phyloP scores from a whole-genome alignment of 495 filamentous ascomycete species.

The Daldinia caldariorum region DNA sequence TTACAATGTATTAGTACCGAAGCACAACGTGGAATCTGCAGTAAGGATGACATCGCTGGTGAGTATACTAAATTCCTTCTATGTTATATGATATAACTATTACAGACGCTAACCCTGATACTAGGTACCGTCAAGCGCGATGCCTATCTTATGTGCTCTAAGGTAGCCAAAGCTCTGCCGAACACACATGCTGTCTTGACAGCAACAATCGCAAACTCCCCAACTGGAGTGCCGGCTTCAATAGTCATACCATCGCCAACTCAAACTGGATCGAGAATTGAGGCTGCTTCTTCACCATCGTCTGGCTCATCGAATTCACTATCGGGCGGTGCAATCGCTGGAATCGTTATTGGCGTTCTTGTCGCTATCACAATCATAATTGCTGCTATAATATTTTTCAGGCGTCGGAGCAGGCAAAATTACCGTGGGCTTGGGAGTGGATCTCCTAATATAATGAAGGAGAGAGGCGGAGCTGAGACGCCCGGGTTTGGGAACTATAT shows the following conservation, averaged over 20 bases:
- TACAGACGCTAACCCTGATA: constrained; percentile 29
- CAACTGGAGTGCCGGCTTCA: constrained; percentile 38
- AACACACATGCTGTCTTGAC: constrained; percentile 70
- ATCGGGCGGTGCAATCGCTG: constrained; percentile 54
- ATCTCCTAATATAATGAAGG: constrained; percentile 51
- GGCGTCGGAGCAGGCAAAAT: constrained; percentile 51
- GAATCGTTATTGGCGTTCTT: constrained; percentile 57
- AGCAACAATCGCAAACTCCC: constrained; percentile 51
- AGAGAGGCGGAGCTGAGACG: constrained; percentile 40
- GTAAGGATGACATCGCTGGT: constrained; percentile 50
- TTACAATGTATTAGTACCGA: constrained; percentile 69
- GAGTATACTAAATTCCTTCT: constrained; percentile 34
- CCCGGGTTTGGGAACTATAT: constrained; percentile 27
- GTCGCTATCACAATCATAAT: constrained; percentile 54
- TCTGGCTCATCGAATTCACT: constrained; percentile 37
- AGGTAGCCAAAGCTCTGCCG: constrained; percentile 60
- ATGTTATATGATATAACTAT: background rate
- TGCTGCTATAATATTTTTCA: constrained; percentile 53
- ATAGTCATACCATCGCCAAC: constrained; percentile 24
- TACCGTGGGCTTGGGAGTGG: constrained; percentile 52
- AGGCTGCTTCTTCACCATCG: constrained; percentile 9
- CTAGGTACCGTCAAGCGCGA: constrained; percentile 49
- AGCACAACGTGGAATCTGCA: constrained; percentile 53
- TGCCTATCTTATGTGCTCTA: constrained; percentile 68
- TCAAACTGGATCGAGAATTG: constrained; percentile 22